Percentiles rank a stretch among this genome's conserved stretches.
These are phyloP conservation scores for Pleurozium schreberi DNA, from an alignment of 225 moss, liverwort and hornwort species.

Conservation along the genomic window DNA sequence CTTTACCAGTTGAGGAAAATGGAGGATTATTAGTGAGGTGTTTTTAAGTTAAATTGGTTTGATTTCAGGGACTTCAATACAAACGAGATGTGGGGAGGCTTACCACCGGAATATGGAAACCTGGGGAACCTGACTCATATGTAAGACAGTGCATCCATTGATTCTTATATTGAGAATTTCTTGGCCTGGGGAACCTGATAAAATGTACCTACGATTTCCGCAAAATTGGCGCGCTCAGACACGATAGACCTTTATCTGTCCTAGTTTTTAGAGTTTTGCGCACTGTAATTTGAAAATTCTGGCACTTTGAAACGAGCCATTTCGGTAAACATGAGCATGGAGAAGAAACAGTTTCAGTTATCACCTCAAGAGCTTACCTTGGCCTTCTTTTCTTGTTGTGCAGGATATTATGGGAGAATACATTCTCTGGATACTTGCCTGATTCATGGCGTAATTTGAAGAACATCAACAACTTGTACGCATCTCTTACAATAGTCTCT, in stretches of 20 bases:
- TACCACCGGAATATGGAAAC: conserved; percentile 5
- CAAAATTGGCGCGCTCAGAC: neutral
- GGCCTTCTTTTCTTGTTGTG: neutral
- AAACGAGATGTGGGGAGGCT: conserved; percentile 17
- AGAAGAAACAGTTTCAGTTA: neutral
- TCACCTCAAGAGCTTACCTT: neutral
- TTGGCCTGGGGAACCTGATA: too few species aligned
- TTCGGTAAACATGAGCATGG: neutral
- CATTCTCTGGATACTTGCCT: conserved; percentile 5
- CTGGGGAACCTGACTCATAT: neutral
- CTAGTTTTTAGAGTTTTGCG: neutral
- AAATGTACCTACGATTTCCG: neutral
- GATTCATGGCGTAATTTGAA: conserved; percentile 7
- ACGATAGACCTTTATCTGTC: neutral
- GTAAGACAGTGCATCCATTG: neutral
- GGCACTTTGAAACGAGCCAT: neutral
- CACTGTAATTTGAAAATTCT: neutral
- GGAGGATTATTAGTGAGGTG: neutral
- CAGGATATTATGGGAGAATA: conserved; percentile 17
- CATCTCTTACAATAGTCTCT: neutral
- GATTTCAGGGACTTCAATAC: conserved; percentile 5
- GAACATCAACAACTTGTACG: neutral
- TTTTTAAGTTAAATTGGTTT: neutral
- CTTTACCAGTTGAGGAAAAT: neutral
- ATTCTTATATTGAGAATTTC: neutral